Evolutionary conservation across 73 alveolate species (phyloP).

Genomic region (Paramecium pentaurelia): DNA sequence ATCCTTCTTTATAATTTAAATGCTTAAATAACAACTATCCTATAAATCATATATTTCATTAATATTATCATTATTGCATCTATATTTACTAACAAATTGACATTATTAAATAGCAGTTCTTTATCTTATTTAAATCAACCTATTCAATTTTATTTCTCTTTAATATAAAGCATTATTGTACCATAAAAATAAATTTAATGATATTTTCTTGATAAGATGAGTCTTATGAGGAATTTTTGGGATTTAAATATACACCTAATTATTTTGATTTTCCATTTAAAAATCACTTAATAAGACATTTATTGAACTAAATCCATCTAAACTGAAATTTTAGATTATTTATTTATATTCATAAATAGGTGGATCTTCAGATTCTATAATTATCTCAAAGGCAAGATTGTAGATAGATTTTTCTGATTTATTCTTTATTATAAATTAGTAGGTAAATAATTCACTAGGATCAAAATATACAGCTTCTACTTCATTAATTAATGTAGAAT

Average conservation of each 20-base stretch:
- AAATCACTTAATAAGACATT: background rate
- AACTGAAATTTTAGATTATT: background rate
- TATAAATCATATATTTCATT: conserved; percentile 28
- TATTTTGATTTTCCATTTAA: background rate
- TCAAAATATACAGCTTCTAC: conserved; percentile 27
- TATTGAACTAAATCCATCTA: background rate
- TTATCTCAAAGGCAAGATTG: background rate
- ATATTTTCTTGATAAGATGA: background rate
- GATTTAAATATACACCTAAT: background rate
- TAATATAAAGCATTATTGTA: background rate
- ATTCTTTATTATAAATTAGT: background rate
- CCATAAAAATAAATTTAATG: background rate
- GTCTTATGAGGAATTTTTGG: background rate
- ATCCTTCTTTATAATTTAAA: background rate
- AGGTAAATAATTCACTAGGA: conserved; percentile 29
- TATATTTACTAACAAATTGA: conserved; percentile 17
- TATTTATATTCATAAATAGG: conserved; percentile 16
- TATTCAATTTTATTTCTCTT: conserved; percentile 3
- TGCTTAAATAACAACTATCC: background rate
- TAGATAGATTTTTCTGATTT: background rate
- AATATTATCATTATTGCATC: background rate
- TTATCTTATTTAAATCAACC: background rate
- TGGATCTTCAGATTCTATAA: conserved; percentile 52
- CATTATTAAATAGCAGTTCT: background rate
- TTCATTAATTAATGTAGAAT: background rate